Percentiles rank a stretch among this genome's conserved stretches.
Conservation (phyloP, 371 early-diverging fungal genomes). For the Amoeboaphelidium occidentale region DNA sequence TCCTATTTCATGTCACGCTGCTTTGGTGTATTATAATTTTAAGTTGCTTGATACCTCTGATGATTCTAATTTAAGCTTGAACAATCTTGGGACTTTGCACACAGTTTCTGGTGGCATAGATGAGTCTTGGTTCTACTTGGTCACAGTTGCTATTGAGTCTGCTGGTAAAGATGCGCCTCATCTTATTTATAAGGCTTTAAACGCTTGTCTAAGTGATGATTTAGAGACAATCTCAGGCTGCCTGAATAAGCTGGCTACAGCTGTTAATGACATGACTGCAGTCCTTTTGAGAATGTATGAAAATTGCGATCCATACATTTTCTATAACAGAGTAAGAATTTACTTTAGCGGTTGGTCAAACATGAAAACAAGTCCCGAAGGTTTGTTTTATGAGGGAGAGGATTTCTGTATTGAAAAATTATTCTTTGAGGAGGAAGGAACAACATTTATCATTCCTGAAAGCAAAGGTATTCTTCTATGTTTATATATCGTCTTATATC, state of each 20-base stretch:
- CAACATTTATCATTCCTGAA: not conserved
- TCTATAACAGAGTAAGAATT: constrained; percentile 72
- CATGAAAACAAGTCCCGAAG: constrained; percentile 56
- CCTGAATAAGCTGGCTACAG: constrained; percentile 24
- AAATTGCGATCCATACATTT: constrained; percentile 77
- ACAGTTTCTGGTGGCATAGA: constrained; percentile 72
- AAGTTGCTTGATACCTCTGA: constrained; percentile 30
- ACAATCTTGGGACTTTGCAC: constrained; percentile 49
- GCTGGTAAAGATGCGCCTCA: constrained; percentile 49
- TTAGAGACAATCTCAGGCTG: constrained; percentile 17
- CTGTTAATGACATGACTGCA: constrained; percentile 29
- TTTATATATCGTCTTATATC: too few species aligned
- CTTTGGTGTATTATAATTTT: constrained; percentile 76
- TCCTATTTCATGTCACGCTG: constrained; percentile 67
- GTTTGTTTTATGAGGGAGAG: constrained; percentile 68
- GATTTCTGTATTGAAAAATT: not conserved
- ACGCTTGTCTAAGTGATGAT: constrained; percentile 18
- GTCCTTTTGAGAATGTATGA: constrained; percentile 68
- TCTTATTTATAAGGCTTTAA: constrained; percentile 10
- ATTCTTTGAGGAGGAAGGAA: not conserved
- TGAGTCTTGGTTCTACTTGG: constrained; percentile 89
- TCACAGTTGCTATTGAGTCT: constrained; percentile 69
- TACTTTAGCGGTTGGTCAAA: constrained; percentile 85
- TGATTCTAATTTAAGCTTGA: constrained; percentile 7
- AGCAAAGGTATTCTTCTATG: too few species aligned